Conservation (phyloP, 1,139 yeast genomes). For the Trichomonascaceae sp. region DNA sequence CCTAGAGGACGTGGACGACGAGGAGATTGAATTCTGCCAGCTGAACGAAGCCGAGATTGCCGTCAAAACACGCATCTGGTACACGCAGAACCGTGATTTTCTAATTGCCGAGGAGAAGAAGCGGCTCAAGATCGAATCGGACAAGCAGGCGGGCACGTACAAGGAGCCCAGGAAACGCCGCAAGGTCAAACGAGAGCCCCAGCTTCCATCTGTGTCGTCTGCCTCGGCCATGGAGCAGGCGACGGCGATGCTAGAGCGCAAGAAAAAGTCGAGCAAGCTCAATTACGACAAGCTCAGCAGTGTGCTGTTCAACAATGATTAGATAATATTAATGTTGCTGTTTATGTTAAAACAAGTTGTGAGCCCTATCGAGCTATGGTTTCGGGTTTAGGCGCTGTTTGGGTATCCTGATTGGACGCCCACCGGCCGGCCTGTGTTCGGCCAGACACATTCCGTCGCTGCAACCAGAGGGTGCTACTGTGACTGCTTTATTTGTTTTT, state of each 20-base stretch:
- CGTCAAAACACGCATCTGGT: conserved; percentile 74
- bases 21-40: conserved; percentile 48
- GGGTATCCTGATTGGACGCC: no score
- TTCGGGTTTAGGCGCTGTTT: no score
- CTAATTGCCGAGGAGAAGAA: conserved; percentile 76
- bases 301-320: conserved; percentile 1
- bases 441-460: no score
- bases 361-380: no score
- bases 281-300: conserved; percentile 69
- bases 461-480: no score
- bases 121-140: conserved; percentile 75
- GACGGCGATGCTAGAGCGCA: conserved; percentile 51
- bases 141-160: conserved; percentile 34
- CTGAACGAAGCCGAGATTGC: conserved; percentile 54
- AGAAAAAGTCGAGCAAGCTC: conserved; percentile 72
- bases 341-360: neutral
- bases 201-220: neutral
- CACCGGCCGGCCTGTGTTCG: no score
- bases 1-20: conserved; percentile 72
- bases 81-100: conserved; percentile 76
- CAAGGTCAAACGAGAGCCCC: conserved; percentile 8
- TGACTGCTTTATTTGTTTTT: no score
- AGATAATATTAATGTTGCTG: neutral
- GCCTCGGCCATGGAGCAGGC: conserved; percentile 23
- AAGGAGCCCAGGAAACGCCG: conserved; percentile 25